A percentile compares a stretch with the other conserved stretches of the same genome.
Conservation (phyloP, 192 early-diverging fungal species). For the Podila verticillata region DNA sequence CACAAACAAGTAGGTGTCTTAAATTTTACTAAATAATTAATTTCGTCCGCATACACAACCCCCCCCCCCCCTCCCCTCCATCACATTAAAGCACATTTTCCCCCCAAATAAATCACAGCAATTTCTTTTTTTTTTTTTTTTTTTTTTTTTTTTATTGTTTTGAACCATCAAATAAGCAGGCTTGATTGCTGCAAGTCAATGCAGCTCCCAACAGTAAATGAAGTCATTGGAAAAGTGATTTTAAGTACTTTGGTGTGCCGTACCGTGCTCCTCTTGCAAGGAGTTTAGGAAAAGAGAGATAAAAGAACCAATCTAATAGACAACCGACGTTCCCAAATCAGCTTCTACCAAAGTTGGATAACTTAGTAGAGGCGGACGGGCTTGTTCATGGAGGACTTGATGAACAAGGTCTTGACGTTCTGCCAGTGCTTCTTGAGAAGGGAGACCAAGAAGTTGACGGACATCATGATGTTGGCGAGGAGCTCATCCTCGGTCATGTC, state of each 20-base stretch:
- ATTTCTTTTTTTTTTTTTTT: constrained; percentile 10
- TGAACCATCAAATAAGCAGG: constrained; percentile 58
- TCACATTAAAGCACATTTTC: neutral
- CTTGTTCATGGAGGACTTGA: constrained; percentile 98
- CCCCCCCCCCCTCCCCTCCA: no score
- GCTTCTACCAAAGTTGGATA: neutral
- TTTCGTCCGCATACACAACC: neutral
- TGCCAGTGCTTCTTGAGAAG: constrained; percentile 99
- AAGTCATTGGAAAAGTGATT: constrained; percentile 33
- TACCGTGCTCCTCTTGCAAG: constrained; percentile 11
- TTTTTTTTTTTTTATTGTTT: constrained; percentile 48
- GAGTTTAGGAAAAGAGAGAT: constrained; percentile 1
- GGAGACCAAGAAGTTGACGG: constrained; percentile 98
- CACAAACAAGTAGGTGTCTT: neutral
- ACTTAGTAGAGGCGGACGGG: constrained; percentile 87
- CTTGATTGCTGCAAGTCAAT: constrained; percentile 53
- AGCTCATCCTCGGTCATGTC: constrained; percentile 95
- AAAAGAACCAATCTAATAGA: constrained; percentile 16
- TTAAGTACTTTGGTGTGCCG: constrained; percentile 56
- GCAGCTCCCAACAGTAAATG: constrained; percentile 55
- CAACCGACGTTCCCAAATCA: constrained; percentile 8
- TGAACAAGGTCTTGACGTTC: constrained; percentile 97
- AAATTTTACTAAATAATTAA: neutral
- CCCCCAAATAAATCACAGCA: neutral
- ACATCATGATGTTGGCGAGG: constrained; percentile 95